These are phyloP conservation scores for Fusarium sp. DNA, from an alignment of 2,329 filamentous ascomycete genomes.

Conservation along the genomic window DNA sequence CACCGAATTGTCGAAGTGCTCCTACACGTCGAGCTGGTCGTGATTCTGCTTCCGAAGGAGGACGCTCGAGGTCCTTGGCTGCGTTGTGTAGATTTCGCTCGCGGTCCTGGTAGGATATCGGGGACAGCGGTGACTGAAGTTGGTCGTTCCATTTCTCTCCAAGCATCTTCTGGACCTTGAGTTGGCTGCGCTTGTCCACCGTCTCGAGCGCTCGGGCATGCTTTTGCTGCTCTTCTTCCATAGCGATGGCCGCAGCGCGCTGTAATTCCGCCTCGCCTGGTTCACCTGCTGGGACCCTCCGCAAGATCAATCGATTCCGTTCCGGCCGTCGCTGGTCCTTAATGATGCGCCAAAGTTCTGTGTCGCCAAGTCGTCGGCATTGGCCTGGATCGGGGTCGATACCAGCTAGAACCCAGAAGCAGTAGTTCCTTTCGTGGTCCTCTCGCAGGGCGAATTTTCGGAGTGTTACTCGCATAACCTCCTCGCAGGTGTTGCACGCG, in stretches of 20 bases:
- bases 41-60: conserved; percentile 64
- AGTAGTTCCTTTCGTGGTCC: conserved; percentile 94
- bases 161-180: conserved; percentile 90
- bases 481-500: conserved; percentile 90
- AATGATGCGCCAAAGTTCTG: conserved; percentile 91
- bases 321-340: conserved; percentile 89
- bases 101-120: conserved; percentile 79
- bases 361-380: conserved; percentile 87
- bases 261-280: conserved; percentile 90
- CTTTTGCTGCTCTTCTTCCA: conserved; percentile 86
- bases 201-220: conserved; percentile 75
- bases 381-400: conserved; percentile 85
- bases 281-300: conserved; percentile 93
- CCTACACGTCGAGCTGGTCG: conserved; percentile 64
- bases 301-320: conserved; percentile 89
- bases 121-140: conserved; percentile 88
- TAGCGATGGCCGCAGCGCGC: conserved; percentile 88
- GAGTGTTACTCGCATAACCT: conserved; percentile 91
- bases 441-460: conserved; percentile 91
- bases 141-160: conserved; percentile 88
- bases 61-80: conserved; percentile 71
- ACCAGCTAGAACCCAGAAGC: conserved; percentile 93
- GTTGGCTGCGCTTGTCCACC: conserved; percentile 82
- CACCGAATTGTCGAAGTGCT: conserved; percentile 85
- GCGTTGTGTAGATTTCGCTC: conserved; percentile 76